Evolutionary conservation across 108 stramenopile genomes (phyloP), one percentile per base, ranked within the genome.

Genomic region (Discostella stelligeroides): DNA sequence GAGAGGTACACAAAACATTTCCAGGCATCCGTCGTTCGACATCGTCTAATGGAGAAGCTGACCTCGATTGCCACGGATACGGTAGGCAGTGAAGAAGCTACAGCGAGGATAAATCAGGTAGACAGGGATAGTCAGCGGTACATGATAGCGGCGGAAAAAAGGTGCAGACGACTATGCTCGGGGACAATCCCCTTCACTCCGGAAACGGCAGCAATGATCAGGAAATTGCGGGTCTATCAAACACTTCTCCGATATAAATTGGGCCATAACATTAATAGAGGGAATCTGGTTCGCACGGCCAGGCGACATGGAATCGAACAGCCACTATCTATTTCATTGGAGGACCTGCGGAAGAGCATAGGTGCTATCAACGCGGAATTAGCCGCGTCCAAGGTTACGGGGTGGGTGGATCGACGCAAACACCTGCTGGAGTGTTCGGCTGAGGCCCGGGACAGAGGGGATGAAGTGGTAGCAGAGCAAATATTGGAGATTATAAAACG

Each of bases 401-500:
- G 18, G 12, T 8, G 25, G n/a, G n/a, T n/a, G n/a, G n/a, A n/a
- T n/a, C n/a, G n/a, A n/a, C n/a, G n/a, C n/a, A n/a, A n/a, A n/a
- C n/a, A n/a, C n/a, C n/a, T n/a, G n/a, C n/a, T n/a, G n/a, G n/a
- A n/a, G n/a, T n/a, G n/a, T n/a, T n/a, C n/a, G n/a, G n/a, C n/a
- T n/a, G n/a, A n/a, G n/a, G n/a, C n/a, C n/a, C n/a, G n/a, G n/a
- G n/a, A n/a, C 10, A 46, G 56, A 24, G 18, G 49, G 9, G 24
- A 66, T 27, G 29, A 59, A 28, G 54, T 45, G 12, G 72, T 55
- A 12, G 62, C 50, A 20, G 23, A 2, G 4, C 18, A 57, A 20
- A 73, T 73, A 0, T 42, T 65, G 23, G 63, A 41, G 0, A 64
- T 73, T 9, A 67, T 75, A 1, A 13, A 43, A 20, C 14, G 66